These are phyloP conservation scores for Sistotremastrum niveocremeum DNA, from an alignment of 768 basidiomycete species.

Conservation along the genomic window DNA sequence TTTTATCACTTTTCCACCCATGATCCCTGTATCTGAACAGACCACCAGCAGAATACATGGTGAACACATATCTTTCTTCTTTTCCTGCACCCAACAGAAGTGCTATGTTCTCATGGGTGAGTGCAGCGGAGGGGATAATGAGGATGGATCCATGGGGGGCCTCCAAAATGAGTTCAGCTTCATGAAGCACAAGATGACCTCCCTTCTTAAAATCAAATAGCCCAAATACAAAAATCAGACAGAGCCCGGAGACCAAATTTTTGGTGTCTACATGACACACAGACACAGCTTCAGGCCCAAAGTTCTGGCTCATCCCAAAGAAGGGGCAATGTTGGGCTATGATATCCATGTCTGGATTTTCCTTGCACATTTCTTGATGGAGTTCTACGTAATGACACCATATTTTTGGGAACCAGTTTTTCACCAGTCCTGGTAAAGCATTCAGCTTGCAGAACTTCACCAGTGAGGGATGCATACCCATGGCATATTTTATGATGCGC, in stretches of 20 bases:
- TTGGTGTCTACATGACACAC: neutral
- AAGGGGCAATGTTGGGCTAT: no score
- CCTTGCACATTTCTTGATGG: no score
- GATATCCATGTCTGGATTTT: no score
- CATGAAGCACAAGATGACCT: slow-evolving; percentile 9
- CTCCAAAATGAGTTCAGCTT: slow-evolving; percentile 9
- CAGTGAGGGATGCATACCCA: no score
- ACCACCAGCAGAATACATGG: slow-evolving; percentile 9
- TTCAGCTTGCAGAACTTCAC: no score
- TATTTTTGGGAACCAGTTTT: no score
- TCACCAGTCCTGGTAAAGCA: no score
- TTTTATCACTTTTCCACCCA: no score
- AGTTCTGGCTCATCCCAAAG: neutral
- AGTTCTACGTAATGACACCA: no score
- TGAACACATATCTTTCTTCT: slow-evolving; percentile 6
- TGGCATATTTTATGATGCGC: no score
- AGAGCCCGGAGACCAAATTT: slow-evolving; percentile 2
- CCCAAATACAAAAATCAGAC: slow-evolving; percentile 4
- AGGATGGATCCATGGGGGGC: slow-evolving; percentile 8
- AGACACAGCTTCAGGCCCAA: slow-evolving; percentile 2
- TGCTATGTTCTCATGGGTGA: slow-evolving; percentile 8
- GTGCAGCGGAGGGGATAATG: slow-evolving; percentile 10
- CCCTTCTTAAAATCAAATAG: slow-evolving; percentile 5
- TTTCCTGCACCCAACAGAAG: neutral
- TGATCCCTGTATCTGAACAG: slow-evolving; percentile 4